Conservation (phyloP, 331 rosid species). For the Rhamnella rubrinervis region DNA sequence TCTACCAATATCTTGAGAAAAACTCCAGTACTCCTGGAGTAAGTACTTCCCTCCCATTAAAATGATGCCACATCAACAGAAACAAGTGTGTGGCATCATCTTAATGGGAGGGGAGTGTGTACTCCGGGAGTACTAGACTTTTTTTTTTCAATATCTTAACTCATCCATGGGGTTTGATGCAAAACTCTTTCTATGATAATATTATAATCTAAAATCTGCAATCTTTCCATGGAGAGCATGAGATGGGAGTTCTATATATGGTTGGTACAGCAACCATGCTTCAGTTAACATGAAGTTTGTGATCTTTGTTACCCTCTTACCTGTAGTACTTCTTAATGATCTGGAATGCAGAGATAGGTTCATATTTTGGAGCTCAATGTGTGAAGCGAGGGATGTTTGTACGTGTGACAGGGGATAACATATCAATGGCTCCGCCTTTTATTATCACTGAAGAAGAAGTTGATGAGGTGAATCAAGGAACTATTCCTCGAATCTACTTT, state of each 20-base stretch:
- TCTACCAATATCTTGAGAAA: too few relatives aligned
- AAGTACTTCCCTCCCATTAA: too few relatives aligned
- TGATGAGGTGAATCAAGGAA: slow-evolving; percentile 39
- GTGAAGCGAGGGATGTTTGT: slow-evolving; percentile 55
- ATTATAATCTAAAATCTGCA: too few relatives aligned
- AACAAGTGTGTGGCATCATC: too few relatives aligned
- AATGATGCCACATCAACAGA: too few relatives aligned
- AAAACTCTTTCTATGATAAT: neutral
- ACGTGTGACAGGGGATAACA: slow-evolving; percentile 50
- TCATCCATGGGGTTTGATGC: too few relatives aligned
- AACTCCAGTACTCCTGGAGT: too few relatives aligned
- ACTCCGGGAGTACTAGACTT: too few relatives aligned
- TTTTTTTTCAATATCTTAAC: too few relatives aligned
- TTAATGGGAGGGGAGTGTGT: too few relatives aligned
- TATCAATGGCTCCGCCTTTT: slow-evolving; percentile 55
- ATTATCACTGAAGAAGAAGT: slow-evolving; percentile 39
- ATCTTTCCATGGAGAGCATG: too few relatives aligned
- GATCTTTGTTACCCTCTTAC: neutral
- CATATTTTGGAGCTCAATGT: slow-evolving; percentile 60
- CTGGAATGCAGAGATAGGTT: slow-evolving; percentile 36
- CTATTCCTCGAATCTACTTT: neutral
- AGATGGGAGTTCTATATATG: too few relatives aligned
- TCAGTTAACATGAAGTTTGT: neutral
- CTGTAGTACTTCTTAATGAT: neutral
- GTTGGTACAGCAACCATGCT: neutral